Evolutionary conservation across 2,329 filamentous ascomycete species (phyloP), one percentile per base, ranked within the genome.

Genomic region (Chalaropsis ovoidea): DNA sequence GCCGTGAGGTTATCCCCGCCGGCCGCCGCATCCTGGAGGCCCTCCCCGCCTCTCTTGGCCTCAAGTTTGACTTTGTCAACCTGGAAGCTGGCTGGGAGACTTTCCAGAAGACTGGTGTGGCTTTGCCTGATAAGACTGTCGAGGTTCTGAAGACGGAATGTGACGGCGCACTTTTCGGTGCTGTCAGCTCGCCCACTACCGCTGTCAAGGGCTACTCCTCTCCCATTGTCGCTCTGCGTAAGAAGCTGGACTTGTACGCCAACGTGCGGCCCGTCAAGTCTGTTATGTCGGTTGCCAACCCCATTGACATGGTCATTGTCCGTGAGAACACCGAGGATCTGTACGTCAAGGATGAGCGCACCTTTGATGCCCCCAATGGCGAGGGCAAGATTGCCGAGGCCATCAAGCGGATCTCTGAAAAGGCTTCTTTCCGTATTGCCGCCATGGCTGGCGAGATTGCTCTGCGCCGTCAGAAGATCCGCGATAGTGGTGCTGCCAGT

Each of bases 291-390:
- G 82, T 84, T 65, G 71, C 77, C 58, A 82, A 81, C 72, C 87
- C 88, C 69, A 91, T 96, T 73, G 94, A 99, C 78, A 87, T 99
- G 76, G 94, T 99, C 73, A 99, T 97, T 72, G 94, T 97, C 65
- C 89, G 94, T 70, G 94, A 99, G 78, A 99, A 99, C 81, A 99
- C 94, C 41, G 94, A 99, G 79, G 94, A 99, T 75, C 83, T 99
- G 49, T 96, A 96, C 77, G 93, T 99, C 72, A 97, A 97, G 80
- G 89, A 97, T 76, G 94, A 99, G 80, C 87, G 81, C 75, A 96
- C 91, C 24, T 87, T 84, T 74, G 84, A 89, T 64, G 85, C 83
- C 41, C 80, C 86, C 43, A 83, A 89, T 68, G 81, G 80, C 65
- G 76, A 79, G 65, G 86, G 87, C 76, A 92, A 90, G 79, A 88